A percentile compares a stretch with the other conserved stretches of the same genome.
These are phyloP conservation scores for Mortierella sp. DNA, from an alignment of 371 early-diverging fungal species.

Conservation along the genomic window DNA sequence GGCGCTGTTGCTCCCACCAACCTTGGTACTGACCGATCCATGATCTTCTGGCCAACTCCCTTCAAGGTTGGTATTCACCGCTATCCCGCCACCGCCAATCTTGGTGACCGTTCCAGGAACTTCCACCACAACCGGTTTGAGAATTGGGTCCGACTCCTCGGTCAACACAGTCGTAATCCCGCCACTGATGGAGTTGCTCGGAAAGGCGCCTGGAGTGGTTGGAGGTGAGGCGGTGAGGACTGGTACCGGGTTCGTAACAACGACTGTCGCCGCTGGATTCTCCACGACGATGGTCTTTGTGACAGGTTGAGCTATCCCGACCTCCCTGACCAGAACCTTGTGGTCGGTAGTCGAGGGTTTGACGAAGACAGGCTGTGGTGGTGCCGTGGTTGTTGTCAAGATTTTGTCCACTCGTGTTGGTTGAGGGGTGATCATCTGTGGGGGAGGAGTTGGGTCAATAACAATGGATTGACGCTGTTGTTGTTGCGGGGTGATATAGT, in stretches of 20 bases:
- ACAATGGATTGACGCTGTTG: background rate
- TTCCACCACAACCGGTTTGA: background rate
- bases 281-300: conserved; percentile 11
- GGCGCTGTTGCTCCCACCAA: conserved; percentile 20
- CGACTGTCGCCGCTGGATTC: background rate
- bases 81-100: background rate
- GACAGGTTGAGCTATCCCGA: background rate
- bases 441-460: conserved; percentile 7
- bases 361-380: background rate
- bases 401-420: conserved; percentile 17
- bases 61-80: background rate
- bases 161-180: background rate
- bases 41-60: conserved; percentile 45
- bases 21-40: conserved; percentile 44
- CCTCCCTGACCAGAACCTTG: conserved; percentile 40
- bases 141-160: background rate
- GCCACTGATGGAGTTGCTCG: background rate
- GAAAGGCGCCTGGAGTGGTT: conserved; percentile 50
- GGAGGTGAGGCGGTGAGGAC: conserved; percentile 22
- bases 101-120: background rate
- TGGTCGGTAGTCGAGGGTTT: conserved; percentile 12
- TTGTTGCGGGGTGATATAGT: conserved; percentile 26
- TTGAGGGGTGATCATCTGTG: conserved; percentile 11
- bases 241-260: conserved; percentile 11
- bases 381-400: background rate